Base-by-base conservation (phyloP, 495 filamentous ascomycete species). In the Talaromyces ruber region DNA sequence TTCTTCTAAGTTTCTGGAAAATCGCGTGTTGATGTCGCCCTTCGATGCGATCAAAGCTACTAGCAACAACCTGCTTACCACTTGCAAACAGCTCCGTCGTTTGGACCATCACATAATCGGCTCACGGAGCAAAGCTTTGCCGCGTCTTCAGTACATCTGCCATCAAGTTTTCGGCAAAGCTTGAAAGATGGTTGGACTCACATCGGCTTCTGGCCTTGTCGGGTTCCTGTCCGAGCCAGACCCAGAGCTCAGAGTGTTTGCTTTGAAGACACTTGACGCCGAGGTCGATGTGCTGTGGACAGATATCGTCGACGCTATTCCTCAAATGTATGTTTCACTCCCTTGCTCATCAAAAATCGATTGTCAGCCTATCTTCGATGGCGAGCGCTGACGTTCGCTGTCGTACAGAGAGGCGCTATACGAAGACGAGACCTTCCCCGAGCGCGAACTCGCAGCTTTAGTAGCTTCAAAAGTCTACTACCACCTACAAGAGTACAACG, bases 401-500 rank as follows among this genome's bases (percentile, higher is more conserved):
- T 28, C 16, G 6, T n/a, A 65, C 70, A 97, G 93, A 73, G 95
- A 99, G 81, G 92, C 91, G 54, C 85, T 99, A 37, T 98, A 96
- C 75, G 95, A 99, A 82, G 93, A 98, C 78, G 90, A 96, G 63
- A 81, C 82, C 57, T 99, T 99, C 68, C 89, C 94, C 16, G 89
- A 99, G 71, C 90, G 94, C 66, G 90, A 93, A 70, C 86, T 98
- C 50, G 95, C 95, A 60, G 93, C 95, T 60, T 81, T 99, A 29
- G 92, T 99, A 55, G 89, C 93, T 58, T 89, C 95, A 63, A 98
- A 98, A 80, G 91, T 98, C 65, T 99, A 98, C 76, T 99, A 97
- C 72, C 93, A 99, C 71, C 86, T 99, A 53, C 90, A 95, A 76
- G 95, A 96, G 75, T 98, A 98, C 77, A 92, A 97, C 70, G 94